Conservation (phyloP, 176 grass and related monocot species). For the Rhipidocladum racemiflorum region DNA sequence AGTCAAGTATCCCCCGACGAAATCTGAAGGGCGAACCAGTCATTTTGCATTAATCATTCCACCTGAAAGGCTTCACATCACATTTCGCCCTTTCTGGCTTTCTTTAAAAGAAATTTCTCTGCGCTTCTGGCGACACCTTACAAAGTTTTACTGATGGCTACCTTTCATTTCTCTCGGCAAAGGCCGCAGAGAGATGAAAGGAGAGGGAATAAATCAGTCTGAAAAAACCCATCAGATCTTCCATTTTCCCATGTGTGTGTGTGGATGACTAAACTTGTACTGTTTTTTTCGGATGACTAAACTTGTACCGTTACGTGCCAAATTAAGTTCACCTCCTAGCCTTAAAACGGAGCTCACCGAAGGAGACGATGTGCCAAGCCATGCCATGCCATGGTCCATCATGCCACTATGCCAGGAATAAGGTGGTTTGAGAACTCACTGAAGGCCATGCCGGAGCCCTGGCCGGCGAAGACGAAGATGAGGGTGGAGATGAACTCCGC, state of each 20-base stretch:
- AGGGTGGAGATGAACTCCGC: conserved; percentile 96
- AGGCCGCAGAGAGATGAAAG: neutral
- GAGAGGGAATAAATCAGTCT: neutral
- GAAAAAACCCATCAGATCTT: neutral
- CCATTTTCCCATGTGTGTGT: neutral
- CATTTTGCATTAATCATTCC: neutral
- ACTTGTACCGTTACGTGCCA: neutral
- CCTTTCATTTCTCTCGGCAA: too few relatives aligned
- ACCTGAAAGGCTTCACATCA: neutral
- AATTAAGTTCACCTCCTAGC: neutral
- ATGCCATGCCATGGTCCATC: too few relatives aligned
- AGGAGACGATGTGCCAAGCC: neutral
- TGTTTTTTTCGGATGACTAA: too few relatives aligned
- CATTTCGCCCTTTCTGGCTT: neutral
- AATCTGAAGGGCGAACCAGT: neutral
- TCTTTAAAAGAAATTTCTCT: neutral
- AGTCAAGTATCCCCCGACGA: neutral
- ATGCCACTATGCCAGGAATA: too few relatives aligned
- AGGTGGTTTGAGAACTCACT: conserved; percentile 30
- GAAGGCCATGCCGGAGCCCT: conserved; percentile 95
- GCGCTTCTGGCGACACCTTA: neutral
- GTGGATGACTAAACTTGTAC: neutral
- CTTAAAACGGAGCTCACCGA: neutral
- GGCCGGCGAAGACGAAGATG: conserved; percentile 98
- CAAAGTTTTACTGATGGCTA: neutral